A percentile compares a stretch with the other conserved stretches of the same genome.
phyloP scores from a whole-genome alignment of 2,329 filamentous ascomycete species.

The Ophiocordyceps sinensis region DNA sequence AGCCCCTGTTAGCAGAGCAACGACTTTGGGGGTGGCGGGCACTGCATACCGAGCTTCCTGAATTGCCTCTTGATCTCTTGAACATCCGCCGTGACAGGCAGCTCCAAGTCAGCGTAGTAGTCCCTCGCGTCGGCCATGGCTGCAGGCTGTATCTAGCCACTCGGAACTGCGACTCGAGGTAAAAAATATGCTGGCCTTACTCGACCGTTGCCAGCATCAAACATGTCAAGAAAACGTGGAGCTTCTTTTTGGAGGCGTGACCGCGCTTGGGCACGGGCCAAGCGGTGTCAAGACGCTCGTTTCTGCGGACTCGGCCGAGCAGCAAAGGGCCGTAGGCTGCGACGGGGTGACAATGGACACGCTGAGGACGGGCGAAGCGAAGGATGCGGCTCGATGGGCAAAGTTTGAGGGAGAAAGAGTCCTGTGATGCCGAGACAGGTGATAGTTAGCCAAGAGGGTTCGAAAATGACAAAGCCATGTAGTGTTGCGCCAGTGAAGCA shows the following conservation, averaged over 20 bases:
- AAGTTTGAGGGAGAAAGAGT: background rate
- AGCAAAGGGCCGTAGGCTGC: too few species aligned
- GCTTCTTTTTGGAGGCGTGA: too few species aligned
- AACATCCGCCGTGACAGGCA: constrained; percentile 50
- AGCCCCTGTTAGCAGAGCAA: constrained; percentile 10
- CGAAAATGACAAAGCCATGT: background rate
- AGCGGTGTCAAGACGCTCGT: too few species aligned
- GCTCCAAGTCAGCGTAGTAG: constrained; percentile 74
- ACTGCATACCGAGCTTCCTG: constrained; percentile 55
- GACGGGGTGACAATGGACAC: too few species aligned
- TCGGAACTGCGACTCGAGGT: background rate
- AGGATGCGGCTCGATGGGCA: background rate
- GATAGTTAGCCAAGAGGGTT: too few species aligned
- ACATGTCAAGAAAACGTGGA: constrained; percentile 4
- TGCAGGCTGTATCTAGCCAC: constrained; percentile 1
- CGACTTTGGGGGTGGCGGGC: background rate
- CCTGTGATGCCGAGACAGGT: background rate
- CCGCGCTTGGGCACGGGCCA: too few species aligned
- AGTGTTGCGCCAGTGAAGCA: background rate
- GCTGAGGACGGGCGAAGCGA: background rate
- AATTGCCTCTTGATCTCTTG: constrained; percentile 79
- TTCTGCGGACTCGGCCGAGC: too few species aligned
- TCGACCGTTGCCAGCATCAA: constrained; percentile 2
- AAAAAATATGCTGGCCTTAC: constrained; percentile 1
- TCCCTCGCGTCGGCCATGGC: constrained; percentile 40